Base-by-base conservation (phyloP, 208 protist genomes). In the Trypanosoma cruzi region DNA sequence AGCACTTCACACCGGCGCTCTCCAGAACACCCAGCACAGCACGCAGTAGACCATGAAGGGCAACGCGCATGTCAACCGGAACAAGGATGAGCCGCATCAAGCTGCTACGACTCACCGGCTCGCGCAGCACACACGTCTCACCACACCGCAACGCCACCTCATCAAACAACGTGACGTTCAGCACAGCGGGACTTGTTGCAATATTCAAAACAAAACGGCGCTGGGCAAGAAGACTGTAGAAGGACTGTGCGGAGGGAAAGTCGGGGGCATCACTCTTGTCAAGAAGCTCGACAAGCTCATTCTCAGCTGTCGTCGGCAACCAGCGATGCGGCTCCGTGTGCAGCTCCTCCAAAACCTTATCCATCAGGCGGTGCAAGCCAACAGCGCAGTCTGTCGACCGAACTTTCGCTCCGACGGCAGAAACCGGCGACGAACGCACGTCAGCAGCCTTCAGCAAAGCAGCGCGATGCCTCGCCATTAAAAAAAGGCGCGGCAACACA, bases 231-330 rank as follows among this genome's bases (percentile, higher is more conserved):
- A 59, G 32, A 6, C 24, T 6, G 49, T 73, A 73, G 13, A 73
- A 4, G 18, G 20, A 18, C 31, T 73, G 68, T 4, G 58, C 57
- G 37, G 36, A 62, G 16, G 31, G n/a, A 20, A 6, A 16, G 5
- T 63, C 58, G 18, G 40, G 14, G 8, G 42, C 20, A 48, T 32
- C 68, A 49, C 48, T 62, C 31, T 31, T 54, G 36, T 74, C 59
- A 52, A 74, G 68, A 16, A 56, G 26, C 50, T 66, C 68, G 44
- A 74, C n/a, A 48, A 74, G 24, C 31, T 59, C 37, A 60, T 74
- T 74, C 24, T 74, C 68, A 53, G 36, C 48, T 26, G 54, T 36
- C 26, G 58, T 74, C 0, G 68, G 68, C 0, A 67, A 32, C 68
- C 68, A 74, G 5, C 58, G 53, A 7, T 29, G 22, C 36, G 68